Conservation (phyloP, 208 protist genomes). For the Wallacemonas sp. region DNA sequence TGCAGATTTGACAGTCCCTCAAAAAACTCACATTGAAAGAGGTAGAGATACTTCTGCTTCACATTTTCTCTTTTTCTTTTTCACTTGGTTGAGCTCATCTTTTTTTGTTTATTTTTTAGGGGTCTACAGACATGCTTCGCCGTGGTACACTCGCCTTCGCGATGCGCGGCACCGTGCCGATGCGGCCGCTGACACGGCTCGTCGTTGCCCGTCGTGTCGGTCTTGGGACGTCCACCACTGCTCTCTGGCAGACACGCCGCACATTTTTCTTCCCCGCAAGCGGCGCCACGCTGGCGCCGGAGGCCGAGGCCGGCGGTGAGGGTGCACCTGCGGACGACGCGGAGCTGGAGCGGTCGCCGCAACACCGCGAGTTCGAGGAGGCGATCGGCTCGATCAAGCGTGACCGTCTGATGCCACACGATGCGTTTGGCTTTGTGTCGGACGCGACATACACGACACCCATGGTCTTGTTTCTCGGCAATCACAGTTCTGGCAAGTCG, state of each 20-base stretch:
- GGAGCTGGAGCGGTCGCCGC: not conserved
- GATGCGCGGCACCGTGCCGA: too few relatives aligned
- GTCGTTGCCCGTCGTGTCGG: too few relatives aligned
- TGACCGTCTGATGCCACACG: constrained; percentile 36
- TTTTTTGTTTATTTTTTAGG: too few relatives aligned
- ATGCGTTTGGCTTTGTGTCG: constrained; percentile 49
- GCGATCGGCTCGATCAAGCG: constrained; percentile 31
- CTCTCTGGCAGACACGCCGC: constrained; percentile 6
- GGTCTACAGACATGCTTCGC: too few relatives aligned
- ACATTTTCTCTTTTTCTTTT: too few relatives aligned
- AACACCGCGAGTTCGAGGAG: constrained; percentile 33
- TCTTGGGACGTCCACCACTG: not conserved
- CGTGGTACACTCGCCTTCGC: too few relatives aligned
- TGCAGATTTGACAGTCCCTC: too few relatives aligned
- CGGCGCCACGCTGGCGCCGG: not conserved
- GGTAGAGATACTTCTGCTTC: too few relatives aligned
- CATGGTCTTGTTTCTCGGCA: constrained; percentile 91
- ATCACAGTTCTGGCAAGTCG: constrained; percentile 92
- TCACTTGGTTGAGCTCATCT: too few relatives aligned
- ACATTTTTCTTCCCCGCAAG: not conserved
- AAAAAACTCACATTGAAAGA: too few relatives aligned
- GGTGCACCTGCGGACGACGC: not conserved
- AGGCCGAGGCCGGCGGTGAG: not conserved
- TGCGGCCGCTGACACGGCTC: too few relatives aligned
- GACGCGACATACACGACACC: constrained; percentile 40